A percentile compares a stretch with the other conserved stretches of the same genome.
These are phyloP conservation scores for Agrostemma githago DNA, from an alignment of 148 eudicot species.

Conservation along the genomic window DNA sequence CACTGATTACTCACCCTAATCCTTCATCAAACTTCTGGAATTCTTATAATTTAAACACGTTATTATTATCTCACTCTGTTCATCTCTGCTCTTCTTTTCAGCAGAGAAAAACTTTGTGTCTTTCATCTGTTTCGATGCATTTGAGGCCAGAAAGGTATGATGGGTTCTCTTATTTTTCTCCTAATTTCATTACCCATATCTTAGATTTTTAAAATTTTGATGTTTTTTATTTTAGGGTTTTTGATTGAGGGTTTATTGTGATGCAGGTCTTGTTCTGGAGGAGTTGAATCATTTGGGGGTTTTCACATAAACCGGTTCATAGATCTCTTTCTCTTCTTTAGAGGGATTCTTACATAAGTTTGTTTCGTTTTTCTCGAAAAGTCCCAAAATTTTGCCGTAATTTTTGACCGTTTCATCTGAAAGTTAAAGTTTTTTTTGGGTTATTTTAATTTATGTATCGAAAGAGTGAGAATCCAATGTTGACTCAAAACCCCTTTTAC, in stretches of 20 bases:
- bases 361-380: not conserved
- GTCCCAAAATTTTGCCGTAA: constrained; percentile 15
- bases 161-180: not conserved
- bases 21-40: not conserved
- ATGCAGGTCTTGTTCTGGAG: constrained; percentile 62
- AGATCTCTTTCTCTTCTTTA: constrained; percentile 42
- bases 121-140: constrained; percentile 76
- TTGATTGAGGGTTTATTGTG: constrained; percentile 1
- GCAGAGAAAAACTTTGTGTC: constrained; percentile 36
- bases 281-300: constrained; percentile 74
- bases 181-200: constrained; percentile 22
- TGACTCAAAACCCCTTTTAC: constrained; percentile 19
- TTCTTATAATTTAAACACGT: not conserved
- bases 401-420: constrained; percentile 5
- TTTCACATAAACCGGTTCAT: constrained; percentile 69
- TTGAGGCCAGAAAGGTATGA: constrained; percentile 81
- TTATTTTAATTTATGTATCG: constrained; percentile 12
- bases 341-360: constrained; percentile 41
- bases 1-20: not conserved
- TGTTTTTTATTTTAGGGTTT: constrained; percentile 14
- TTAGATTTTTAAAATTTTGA: constrained; percentile 6
- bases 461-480: constrained; percentile 7
- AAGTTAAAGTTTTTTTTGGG: constrained; percentile 10
- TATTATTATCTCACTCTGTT: constrained; percentile 10
- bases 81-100: constrained; percentile 47